Evolutionary conservation across 2,329 filamentous ascomycete species (phyloP).

Genomic region (Aspergillus clavatus): DNA sequence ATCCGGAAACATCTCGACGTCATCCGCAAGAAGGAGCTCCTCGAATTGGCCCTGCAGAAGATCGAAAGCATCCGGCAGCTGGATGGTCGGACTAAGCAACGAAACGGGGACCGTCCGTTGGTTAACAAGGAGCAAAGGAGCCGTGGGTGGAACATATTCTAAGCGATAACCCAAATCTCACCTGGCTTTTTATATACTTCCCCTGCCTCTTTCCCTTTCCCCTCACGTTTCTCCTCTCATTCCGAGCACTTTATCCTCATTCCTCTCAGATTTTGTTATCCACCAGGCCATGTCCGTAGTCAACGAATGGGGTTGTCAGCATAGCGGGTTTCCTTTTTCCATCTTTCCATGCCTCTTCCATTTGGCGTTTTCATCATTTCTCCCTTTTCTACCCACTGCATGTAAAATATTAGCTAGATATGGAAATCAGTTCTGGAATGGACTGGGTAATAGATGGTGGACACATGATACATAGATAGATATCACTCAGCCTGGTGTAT

Average conservation of each 20-base stretch:
- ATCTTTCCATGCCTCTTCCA: neutral
- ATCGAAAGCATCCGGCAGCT: conserved; percentile 87
- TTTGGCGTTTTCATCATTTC: neutral
- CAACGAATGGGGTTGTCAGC: too few relatives aligned
- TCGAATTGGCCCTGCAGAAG: conserved; percentile 90
- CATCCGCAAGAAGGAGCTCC: conserved; percentile 82
- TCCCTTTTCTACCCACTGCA: neutral
- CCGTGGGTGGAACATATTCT: conserved; percentile 44
- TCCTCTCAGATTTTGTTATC: neutral
- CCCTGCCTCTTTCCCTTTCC: neutral
- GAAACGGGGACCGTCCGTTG: conserved; percentile 35
- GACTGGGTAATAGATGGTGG: neutral
- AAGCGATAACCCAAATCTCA: conserved; percentile 9
- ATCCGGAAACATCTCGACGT: conserved; percentile 85
- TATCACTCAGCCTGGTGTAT: too few relatives aligned
- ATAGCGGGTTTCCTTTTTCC: neutral
- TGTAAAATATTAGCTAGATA: neutral
- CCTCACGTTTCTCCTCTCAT: neutral
- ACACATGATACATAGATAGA: too few relatives aligned
- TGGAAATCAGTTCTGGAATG: neutral
- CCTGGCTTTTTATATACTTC: conserved; percentile 5
- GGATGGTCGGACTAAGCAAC: conserved; percentile 66
- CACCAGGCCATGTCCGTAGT: neutral
- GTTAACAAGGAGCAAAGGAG: conserved; percentile 34
- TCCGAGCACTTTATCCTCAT: neutral